Base-by-base conservation (phyloP, 352 stramenopile genomes). In the Globisporangium carolinianum region DNA sequence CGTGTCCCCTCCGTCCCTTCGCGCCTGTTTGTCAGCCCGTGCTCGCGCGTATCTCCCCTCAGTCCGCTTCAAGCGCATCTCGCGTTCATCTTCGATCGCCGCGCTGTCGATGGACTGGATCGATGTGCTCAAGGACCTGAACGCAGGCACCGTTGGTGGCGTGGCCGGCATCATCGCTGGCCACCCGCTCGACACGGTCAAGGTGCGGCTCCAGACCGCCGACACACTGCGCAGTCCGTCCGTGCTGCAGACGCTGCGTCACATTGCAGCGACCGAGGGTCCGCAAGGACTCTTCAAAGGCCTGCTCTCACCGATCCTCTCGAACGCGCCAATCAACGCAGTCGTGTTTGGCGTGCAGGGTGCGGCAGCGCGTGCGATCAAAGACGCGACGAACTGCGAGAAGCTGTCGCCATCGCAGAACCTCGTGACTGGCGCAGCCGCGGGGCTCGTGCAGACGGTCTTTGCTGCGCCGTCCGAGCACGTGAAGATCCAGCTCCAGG, bases 111-210 rank as follows among this genome's bases (percentile, higher is more conserved):
- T 49, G 45, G 77, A 89, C 63, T 93, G 83, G 83, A 65, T 90
- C 55, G 83, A 91, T 59, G 75, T 93, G 17, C 69, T 71, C 62
- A 93, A 90, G 67, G 83, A 93, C 69, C 69, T 93, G 58, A 89
- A 90, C 65, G 80, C 83, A 41, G 83, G 83, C 58, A 93, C 83
- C n/a, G 73, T 93, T 42, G 83, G 79, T 48, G 83, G 83, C 58
- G 79, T 91, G 39, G 81, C 82, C 2, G 79, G 82, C 53, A 90
- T 94, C 65, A 65, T 90, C 36, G 73, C 80, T 14, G 83, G 86
- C 10, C 86, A 95, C 55, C 86, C 86, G 32, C 72, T 95, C 35
- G 86, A 95, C 71, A 95, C 86, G 24, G 78, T 95, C 61, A 95
- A 95, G 63, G 83, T 94, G 58, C 82, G 86, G 46, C 62, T 94